phyloP scores from a whole-genome alignment of 805 yeast species.

The Wickerhamiella domercqiae region DNA sequence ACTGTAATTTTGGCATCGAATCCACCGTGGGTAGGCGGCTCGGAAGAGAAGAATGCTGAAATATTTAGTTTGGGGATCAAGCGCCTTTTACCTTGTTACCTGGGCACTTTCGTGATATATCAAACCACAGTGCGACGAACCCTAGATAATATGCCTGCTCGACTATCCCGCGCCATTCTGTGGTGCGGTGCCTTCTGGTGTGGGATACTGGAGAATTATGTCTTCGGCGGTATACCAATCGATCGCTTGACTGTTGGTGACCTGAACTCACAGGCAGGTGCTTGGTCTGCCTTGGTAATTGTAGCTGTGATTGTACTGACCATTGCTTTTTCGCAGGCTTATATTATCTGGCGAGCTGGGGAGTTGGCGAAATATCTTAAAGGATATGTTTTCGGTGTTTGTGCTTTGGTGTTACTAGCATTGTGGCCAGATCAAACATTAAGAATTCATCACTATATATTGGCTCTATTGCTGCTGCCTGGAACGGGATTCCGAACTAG shows the following conservation, averaged over 20 bases:
- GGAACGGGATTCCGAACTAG: constrained; percentile 51
- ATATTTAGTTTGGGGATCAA: constrained; percentile 57
- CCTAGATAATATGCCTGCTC: constrained; percentile 16
- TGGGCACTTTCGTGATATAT: constrained; percentile 61
- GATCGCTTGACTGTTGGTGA: constrained; percentile 68
- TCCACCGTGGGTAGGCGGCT: constrained; percentile 34
- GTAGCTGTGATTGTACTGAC: constrained; percentile 33
- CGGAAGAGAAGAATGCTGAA: constrained; percentile 41
- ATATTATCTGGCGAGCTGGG: constrained; percentile 56
- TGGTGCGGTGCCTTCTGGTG: constrained; percentile 81
- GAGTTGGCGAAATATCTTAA: constrained; percentile 40
- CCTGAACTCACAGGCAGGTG: constrained; percentile 61
- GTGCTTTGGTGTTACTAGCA: constrained; percentile 32
- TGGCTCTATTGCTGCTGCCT: constrained; percentile 64
- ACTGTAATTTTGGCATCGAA: constrained; percentile 69
- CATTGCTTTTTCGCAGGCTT: constrained; percentile 60
- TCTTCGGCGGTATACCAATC: constrained; percentile 77
- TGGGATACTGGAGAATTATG: constrained; percentile 70
- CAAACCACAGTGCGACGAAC: constrained; percentile 27
- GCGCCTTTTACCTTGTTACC: constrained; percentile 59
- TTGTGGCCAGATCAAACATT: constrained; percentile 51
- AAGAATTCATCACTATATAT: constrained; percentile 67
- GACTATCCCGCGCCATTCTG: constrained; percentile 27
- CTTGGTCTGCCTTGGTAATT: constrained; percentile 43
- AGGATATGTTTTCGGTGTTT: constrained; percentile 35